Conservation (phyloP, 208 protist species). For the Trypanosoma cruzi region DNA sequence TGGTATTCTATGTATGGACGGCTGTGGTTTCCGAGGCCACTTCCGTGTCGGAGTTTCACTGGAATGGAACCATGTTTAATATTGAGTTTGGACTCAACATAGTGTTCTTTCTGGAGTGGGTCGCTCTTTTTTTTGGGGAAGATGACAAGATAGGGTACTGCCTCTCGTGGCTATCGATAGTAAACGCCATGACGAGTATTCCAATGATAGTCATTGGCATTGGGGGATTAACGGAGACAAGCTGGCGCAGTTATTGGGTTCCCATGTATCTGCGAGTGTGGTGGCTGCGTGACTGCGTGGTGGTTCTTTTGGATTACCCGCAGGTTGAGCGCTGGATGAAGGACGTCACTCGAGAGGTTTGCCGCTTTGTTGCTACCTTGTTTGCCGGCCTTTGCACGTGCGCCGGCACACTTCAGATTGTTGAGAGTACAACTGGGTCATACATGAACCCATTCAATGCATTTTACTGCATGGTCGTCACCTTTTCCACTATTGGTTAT, state of each 20-base stretch:
- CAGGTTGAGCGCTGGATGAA: slow-evolving; percentile 52
- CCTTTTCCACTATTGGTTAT: slow-evolving; percentile 80
- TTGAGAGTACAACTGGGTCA: slow-evolving; percentile 51
- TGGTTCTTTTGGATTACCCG: slow-evolving; percentile 70
- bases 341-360: slow-evolving; percentile 65
- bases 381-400: slow-evolving; percentile 76
- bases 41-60: slow-evolving; percentile 46
- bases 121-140: slow-evolving; percentile 62
- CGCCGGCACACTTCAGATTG: slow-evolving; percentile 74
- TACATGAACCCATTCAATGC: slow-evolving; percentile 75
- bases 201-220: slow-evolving; percentile 82
- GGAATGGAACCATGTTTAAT: slow-evolving; percentile 55
- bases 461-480: slow-evolving; percentile 71
- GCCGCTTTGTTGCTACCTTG: slow-evolving; percentile 57
- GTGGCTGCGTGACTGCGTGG: slow-evolving; percentile 70
- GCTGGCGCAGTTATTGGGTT: slow-evolving; percentile 67
- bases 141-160: slow-evolving; percentile 67
- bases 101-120: slow-evolving; percentile 76
- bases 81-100: slow-evolving; percentile 70
- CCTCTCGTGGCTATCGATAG: slow-evolving; percentile 62
- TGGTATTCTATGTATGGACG: slow-evolving; percentile 76
- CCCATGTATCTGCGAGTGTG: slow-evolving; percentile 87
- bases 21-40: slow-evolving; percentile 40
- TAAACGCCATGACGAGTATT: slow-evolving; percentile 72
- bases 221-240: slow-evolving; percentile 42